Base-by-base conservation (phyloP, 768 basidiomycete species). In the Boletus reticulatus region DNA sequence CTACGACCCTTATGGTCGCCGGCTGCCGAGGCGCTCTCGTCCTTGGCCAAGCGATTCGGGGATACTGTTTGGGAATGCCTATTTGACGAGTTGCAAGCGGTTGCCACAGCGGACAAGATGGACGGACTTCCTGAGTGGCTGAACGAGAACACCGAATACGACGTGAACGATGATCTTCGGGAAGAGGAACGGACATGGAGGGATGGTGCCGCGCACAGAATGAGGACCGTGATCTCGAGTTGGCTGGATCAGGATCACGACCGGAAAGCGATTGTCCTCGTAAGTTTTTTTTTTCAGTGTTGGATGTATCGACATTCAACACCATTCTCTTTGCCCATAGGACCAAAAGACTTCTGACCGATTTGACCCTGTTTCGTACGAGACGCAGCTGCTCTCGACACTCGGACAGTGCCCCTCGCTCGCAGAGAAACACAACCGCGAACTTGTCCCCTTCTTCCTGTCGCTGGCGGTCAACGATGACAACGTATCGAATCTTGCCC, bases 1-100 rank as follows among this genome's bases (percentile, higher is more conserved):
- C 74, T 98, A 43, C 82, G 92, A 29, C 97, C 97, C 0, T 67
- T 97, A 16, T 99, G 95, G 89, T 81, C 84, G 4, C 88, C 94
- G 17, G 84, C 94, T 5, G 80, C 85, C 13, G 80, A 80, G 12
- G 87, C 89, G 1, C 70, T 97, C 6, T 77, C 81, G 0, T 66
- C 71, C 3, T 57, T 84, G 14, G 77, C 82, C 0, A 69, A 70
- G 31, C 74, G 81, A n/a, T 87, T 85, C 56, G 85, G 83, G 0
- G 85, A 92, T 59, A 58, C 80, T 2, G 82, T 91, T 2, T 97
- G 95, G 95, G 58, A 65, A 8, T 64, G 87, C 16, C 56, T 94
- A 16, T 92, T 90, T 63, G 73, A 70, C 4, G 85, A 94, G 62
- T 61, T 94, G 37, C 74, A 79, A 54, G 60, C 57, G 3, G 66